Evolutionary conservation across 495 filamentous ascomycete species (phyloP).

Genomic region (Tuber calosporum): DNA sequence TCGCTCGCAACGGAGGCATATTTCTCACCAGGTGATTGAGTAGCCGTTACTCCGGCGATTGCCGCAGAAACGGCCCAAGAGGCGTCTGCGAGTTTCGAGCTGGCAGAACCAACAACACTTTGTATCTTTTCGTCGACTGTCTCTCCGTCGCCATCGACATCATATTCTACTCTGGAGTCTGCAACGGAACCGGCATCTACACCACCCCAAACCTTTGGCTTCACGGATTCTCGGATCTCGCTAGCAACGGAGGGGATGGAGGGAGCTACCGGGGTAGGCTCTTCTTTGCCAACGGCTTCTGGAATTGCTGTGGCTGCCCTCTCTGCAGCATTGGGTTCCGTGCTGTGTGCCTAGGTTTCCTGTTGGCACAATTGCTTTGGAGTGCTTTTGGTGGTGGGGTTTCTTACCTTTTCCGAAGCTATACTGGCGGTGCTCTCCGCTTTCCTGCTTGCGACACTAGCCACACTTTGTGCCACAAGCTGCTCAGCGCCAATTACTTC

Average conservation of each 20-base stretch:
- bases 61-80: slow-evolving; percentile 43
- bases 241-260: slow-evolving; percentile 42
- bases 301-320: slow-evolving; percentile 49
- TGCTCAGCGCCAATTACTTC: slow-evolving; percentile 15
- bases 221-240: slow-evolving; percentile 29
- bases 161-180: slow-evolving; percentile 42
- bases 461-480: slow-evolving; percentile 43
- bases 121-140: slow-evolving; percentile 28
- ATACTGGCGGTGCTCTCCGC: slow-evolving; percentile 38
- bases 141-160: slow-evolving; percentile 29
- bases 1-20: slow-evolving; percentile 42
- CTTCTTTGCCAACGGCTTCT: slow-evolving; percentile 49
- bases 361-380: not conserved
- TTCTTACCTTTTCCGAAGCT: slow-evolving; percentile 21
- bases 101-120: slow-evolving; percentile 30
- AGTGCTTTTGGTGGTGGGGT: not conserved
- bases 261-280: slow-evolving; percentile 32
- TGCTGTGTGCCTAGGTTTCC: slow-evolving; percentile 12
- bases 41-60: slow-evolving; percentile 41
- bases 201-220: slow-evolving; percentile 34
- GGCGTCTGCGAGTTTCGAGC: slow-evolving; percentile 26
- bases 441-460: slow-evolving; percentile 44
- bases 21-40: slow-evolving; percentile 40
- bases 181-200: slow-evolving; percentile 42
- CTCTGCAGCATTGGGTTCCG: slow-evolving; percentile 45